Base-by-base conservation (phyloP, 176 grass and related monocot species). In the Saccharum spontaneum region DNA sequence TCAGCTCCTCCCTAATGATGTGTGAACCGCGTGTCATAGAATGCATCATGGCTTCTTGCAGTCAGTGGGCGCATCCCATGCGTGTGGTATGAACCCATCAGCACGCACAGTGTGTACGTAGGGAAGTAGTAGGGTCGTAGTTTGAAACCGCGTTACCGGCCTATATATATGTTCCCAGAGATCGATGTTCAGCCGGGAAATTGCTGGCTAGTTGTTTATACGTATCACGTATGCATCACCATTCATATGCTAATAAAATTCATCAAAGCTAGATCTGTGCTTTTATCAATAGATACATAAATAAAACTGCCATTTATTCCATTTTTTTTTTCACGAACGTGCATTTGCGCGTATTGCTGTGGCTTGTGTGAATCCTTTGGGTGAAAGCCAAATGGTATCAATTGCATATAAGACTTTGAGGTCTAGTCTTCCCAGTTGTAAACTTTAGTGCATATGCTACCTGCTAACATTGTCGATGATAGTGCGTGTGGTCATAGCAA, bases 371-470 rank as follows among this genome's bases (percentile, higher is more conserved):
- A 69, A 88, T 69, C 24, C 70, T 75, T 69, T 45, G 13, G 63
- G 15, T 69, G 45, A 84, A 78, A 90, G 71, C 24, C 64, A 86
- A 23, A 73, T 79, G 26, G 66, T 83, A 83, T 87, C 65, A 69
- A 87, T 79, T 79, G 31, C 79, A 83, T 69, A 18, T 6, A n/a
- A 59, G 67, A 83, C 88, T 79, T 39, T 67, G 8, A 48, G 20
- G 45, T 23, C 59, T 67, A 17, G 46, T 48, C 46, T 0, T 78
- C 3, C 66, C 28, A 49, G 73, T 18, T 87, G 80, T 63, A 87
- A 84, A 75, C 79, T 83, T 90, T 83, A 48, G 67, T 87, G 61
- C 75, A 83, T 78, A 50, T 71, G 79, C 68, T 78, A 73, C 79
- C 83, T 83, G 70, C 26, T 82, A 77, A 61, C 39, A 63, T 31